Conservation (phyloP, 345 rosid species). For the Iberis pinnata region DNA sequence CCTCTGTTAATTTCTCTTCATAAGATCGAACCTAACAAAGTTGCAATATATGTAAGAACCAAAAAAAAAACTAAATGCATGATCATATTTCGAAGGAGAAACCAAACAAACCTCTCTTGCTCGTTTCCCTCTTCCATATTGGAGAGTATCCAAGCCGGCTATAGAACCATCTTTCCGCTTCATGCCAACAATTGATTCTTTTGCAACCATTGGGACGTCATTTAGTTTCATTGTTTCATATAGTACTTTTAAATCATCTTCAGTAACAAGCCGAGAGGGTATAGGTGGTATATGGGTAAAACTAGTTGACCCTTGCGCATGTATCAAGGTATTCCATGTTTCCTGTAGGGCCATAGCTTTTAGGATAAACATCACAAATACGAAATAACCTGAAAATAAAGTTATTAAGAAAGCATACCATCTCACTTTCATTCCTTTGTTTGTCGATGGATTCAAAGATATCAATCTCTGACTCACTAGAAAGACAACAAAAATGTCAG, state of each 20-base stretch:
- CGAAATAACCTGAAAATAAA: conserved; percentile 2
- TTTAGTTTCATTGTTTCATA: conserved; percentile 62
- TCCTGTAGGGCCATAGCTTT: conserved; percentile 42
- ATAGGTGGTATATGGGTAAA: conserved; percentile 41
- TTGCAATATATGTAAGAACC: neutral
- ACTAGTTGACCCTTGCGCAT: conserved; percentile 36
- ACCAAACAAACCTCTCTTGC: conserved; percentile 76
- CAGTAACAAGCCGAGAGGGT: conserved; percentile 82
- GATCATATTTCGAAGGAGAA: conserved; percentile 16
- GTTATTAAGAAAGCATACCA: conserved; percentile 37
- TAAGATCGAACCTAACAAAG: conserved; percentile 70
- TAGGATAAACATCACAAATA: conserved; percentile 4
- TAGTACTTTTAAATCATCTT: conserved; percentile 66
- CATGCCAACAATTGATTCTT: conserved; percentile 41
- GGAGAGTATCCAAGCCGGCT: conserved; percentile 62
- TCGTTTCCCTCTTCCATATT: conserved; percentile 91
- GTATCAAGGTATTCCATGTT: conserved; percentile 57
- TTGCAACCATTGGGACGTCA: conserved; percentile 51
- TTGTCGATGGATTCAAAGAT: conserved; percentile 79
- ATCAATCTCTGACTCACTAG: conserved; percentile 91
- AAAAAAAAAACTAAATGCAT: neutral
- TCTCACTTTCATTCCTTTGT: conserved; percentile 59
- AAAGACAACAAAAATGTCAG: conserved; percentile 12
- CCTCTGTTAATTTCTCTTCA: conserved; percentile 90
- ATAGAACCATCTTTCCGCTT: conserved; percentile 52